These are phyloP conservation scores for Xylaria bambusicola DNA, from an alignment of 495 filamentous ascomycete genomes.

Conservation along the genomic window DNA sequence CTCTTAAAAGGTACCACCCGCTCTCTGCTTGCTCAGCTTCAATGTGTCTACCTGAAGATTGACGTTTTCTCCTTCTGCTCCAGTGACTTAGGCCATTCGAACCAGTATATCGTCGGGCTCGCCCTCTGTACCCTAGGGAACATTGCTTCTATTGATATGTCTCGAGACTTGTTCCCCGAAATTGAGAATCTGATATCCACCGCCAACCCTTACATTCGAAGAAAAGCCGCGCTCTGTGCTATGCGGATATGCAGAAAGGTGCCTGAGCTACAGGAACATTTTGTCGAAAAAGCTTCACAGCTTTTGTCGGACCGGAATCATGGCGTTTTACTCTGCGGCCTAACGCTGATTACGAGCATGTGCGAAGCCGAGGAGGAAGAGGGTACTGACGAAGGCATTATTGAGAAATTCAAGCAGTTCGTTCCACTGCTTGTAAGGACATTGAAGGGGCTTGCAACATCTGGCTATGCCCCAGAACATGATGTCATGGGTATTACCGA, in stretches of 20 bases:
- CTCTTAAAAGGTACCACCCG: constrained; percentile 79
- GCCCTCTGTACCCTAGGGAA: constrained; percentile 95
- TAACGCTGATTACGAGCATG: constrained; percentile 88
- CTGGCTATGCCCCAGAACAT: constrained; percentile 96
- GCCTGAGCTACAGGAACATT: constrained; percentile 95
- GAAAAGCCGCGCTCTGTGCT: constrained; percentile 98
- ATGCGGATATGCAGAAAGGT: constrained; percentile 99
- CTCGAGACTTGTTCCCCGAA: constrained; percentile 94
- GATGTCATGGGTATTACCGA: constrained; percentile 98
- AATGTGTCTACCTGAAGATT: constrained; percentile 19
- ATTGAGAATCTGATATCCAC: constrained; percentile 88
- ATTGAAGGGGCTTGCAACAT: constrained; percentile 86
- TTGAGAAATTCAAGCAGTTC: constrained; percentile 86
- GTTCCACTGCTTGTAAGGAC: constrained; percentile 79
- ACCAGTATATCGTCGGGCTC: constrained; percentile 97
- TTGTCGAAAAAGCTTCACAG: constrained; percentile 86
- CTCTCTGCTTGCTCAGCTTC: background rate
- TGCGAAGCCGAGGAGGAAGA: constrained; percentile 93
- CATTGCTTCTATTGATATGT: constrained; percentile 97
- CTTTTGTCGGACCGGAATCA: constrained; percentile 92
- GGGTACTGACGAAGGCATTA: constrained; percentile 78
- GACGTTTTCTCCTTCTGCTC: constrained; percentile 30
- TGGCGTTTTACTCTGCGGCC: constrained; percentile 86
- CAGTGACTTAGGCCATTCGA: constrained; percentile 94
- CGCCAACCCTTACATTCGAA: constrained; percentile 92